Percentiles rank a stretch among this genome's conserved stretches.
Conservation (phyloP, 192 early-diverging fungal species). For the Coemansia sp. region DNA sequence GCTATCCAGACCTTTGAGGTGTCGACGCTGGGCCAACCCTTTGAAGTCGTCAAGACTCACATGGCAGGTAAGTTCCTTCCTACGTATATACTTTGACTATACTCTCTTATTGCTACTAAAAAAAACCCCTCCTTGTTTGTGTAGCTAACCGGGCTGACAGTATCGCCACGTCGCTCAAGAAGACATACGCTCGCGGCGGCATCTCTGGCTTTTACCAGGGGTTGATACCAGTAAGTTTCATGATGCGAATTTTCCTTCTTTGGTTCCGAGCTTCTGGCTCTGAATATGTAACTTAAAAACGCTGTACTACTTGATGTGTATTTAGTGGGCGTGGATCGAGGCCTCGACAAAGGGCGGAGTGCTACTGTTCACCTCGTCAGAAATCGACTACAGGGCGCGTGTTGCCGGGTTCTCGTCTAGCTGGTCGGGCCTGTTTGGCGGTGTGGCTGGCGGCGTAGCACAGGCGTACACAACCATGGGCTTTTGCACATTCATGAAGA, state of each 20-base stretch:
- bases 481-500: slow-evolving; percentile 99
- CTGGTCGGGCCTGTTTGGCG: slow-evolving; percentile 86
- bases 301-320: slow-evolving; percentile 1
- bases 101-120: not conserved
- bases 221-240: slow-evolving; percentile 67
- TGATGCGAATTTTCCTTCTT: not conserved
- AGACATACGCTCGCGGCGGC: slow-evolving; percentile 84
- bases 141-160: slow-evolving; percentile 83
- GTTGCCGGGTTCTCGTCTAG: slow-evolving; percentile 40
- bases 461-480: slow-evolving; percentile 99
- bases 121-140: not conserved
- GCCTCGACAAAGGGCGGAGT: slow-evolving; percentile 80
- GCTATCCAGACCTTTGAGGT: slow-evolving; percentile 91
- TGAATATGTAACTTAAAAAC: not conserved
- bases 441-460: slow-evolving; percentile 92
- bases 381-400: slow-evolving; percentile 68
- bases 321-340: slow-evolving; percentile 76
- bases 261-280: not conserved
- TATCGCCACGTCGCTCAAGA: slow-evolving; percentile 69
- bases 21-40: slow-evolving; percentile 91
- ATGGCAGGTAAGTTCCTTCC: slow-evolving; percentile 65
- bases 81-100: not conserved
- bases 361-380: slow-evolving; percentile 73
- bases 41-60: slow-evolving; percentile 96
- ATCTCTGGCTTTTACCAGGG: slow-evolving; percentile 96